Conservation (phyloP, 768 basidiomycete genomes). For the Mycena galericulata region DNA sequence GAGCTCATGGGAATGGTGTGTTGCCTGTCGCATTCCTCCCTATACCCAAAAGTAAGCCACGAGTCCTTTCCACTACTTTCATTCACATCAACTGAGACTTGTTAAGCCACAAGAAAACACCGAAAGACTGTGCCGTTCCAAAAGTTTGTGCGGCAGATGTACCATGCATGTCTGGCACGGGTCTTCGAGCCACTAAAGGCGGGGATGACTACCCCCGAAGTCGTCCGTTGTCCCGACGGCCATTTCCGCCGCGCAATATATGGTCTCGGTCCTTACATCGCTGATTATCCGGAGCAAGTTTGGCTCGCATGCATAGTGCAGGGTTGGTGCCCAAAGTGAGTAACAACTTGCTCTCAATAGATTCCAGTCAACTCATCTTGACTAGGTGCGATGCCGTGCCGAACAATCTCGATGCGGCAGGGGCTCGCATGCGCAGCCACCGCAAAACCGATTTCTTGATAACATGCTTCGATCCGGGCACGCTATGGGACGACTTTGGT, state of each 20-base stretch:
- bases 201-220: conserved; percentile 37
- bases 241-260: conserved; percentile 43
- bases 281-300: conserved; percentile 48
- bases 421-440: conserved; percentile 32
- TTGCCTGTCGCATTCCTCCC: conserved; percentile 5
- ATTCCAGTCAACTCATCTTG: not conserved
- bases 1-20: conserved; percentile 12
- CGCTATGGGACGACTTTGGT: conserved; percentile 50
- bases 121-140: not conserved
- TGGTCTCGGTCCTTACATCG: conserved; percentile 43
- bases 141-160: conserved; percentile 32
- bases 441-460: not conserved
- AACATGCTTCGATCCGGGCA: conserved; percentile 28
- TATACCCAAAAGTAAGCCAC: conserved; percentile 7
- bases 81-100: not conserved
- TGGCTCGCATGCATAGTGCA: conserved; percentile 37
- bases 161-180: conserved; percentile 35
- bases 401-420: not conserved
- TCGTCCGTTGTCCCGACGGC: conserved; percentile 39
- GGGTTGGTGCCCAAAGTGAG: conserved; percentile 39
- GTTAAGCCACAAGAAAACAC: not conserved
- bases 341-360: not conserved
- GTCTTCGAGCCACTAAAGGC: conserved; percentile 36
- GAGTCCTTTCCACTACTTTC: no score
- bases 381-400: not conserved